Evolutionary conservation across 1,284 basidiomycete genomes (phyloP).

Genomic region (Vanrija humicola): DNA sequence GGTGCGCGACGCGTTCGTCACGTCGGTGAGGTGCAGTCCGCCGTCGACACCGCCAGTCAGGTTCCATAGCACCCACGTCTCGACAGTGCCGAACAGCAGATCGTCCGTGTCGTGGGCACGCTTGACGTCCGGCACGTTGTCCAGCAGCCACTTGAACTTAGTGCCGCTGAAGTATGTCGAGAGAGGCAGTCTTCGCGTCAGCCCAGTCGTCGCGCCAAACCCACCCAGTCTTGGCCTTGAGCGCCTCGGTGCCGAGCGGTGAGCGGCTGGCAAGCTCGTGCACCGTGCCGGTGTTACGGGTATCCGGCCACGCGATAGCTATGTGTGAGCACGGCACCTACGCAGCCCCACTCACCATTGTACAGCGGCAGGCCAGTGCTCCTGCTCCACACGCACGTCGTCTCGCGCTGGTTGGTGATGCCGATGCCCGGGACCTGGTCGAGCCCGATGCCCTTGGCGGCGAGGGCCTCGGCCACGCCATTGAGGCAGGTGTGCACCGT

Average conservation of each 20-base stretch:
- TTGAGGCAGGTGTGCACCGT: conserved; percentile 75
- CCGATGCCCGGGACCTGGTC: background rate
- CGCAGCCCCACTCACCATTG: conserved; percentile 39
- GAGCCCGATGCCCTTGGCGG: conserved; percentile 81
- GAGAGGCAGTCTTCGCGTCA: conserved; percentile 74
- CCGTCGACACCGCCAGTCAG: conserved; percentile 69
- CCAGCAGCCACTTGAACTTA: conserved; percentile 95
- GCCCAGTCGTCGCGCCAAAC: conserved; percentile 47
- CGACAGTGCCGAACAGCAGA: conserved; percentile 88
- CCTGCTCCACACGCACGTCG: conserved; percentile 89
- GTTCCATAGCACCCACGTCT: conserved; percentile 79
- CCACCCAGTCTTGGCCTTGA: conserved; percentile 63
- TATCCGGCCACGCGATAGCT: conserved; percentile 96
- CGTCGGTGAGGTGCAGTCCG: conserved; percentile 81
- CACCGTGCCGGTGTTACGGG: conserved; percentile 79
- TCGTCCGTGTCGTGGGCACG: conserved; percentile 78
- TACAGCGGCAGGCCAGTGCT: conserved; percentile 82
- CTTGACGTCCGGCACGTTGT: conserved; percentile 72
- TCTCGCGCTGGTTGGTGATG: conserved; percentile 97
- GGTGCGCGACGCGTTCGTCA: conserved; percentile 93
- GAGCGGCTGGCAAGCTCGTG: conserved; percentile 56
- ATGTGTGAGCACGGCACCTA: background rate
- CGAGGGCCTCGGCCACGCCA: conserved; percentile 67
- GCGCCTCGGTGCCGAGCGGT: conserved; percentile 11
- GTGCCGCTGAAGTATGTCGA: conserved; percentile 96